phyloP scores from a whole-genome alignment of 768 basidiomycete species.

The Austroboletus eburneus region DNA sequence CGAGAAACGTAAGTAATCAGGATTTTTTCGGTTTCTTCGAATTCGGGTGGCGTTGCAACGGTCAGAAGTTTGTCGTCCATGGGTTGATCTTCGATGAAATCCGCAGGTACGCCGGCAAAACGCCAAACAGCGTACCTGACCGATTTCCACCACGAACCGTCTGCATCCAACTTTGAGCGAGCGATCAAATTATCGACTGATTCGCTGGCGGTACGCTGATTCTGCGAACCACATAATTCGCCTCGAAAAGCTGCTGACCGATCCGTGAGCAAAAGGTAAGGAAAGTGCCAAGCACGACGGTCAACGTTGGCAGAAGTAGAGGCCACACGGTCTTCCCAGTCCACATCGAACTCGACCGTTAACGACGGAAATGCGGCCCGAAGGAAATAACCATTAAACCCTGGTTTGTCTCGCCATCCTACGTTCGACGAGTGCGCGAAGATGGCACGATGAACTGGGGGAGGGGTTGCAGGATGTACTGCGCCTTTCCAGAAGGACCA shows the following conservation, averaged over 20 bases:
- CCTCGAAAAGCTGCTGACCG: conserved; percentile 76
- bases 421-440: conserved; percentile 57
- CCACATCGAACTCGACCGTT: conserved; percentile 61
- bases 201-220: conserved; percentile 69
- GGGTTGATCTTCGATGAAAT: not conserved
- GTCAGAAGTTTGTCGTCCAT: not conserved
- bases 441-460: conserved; percentile 63
- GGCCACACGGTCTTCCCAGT: conserved; percentile 64
- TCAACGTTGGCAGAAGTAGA: conserved; percentile 20
- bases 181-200: conserved; percentile 52
- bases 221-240: conserved; percentile 52
- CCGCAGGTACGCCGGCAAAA: conserved; percentile 52
- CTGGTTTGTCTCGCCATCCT: conserved; percentile 73
- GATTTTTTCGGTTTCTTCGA: conserved; percentile 45
- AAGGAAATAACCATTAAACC: conserved; percentile 75
- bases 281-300: conserved; percentile 65
- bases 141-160: conserved; percentile 76
- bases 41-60: conserved; percentile 11
- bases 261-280: conserved; percentile 65
- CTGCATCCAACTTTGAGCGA: conserved; percentile 29
- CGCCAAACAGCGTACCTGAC: conserved; percentile 59
- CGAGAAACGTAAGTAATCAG: conserved; percentile 73
- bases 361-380: conserved; percentile 69
- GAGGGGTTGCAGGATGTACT: conserved; percentile 34
- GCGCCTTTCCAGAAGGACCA: conserved; percentile 74